Conservation (phyloP, 1,139 yeast genomes). For the Wickerhamomyces sp. region DNA sequence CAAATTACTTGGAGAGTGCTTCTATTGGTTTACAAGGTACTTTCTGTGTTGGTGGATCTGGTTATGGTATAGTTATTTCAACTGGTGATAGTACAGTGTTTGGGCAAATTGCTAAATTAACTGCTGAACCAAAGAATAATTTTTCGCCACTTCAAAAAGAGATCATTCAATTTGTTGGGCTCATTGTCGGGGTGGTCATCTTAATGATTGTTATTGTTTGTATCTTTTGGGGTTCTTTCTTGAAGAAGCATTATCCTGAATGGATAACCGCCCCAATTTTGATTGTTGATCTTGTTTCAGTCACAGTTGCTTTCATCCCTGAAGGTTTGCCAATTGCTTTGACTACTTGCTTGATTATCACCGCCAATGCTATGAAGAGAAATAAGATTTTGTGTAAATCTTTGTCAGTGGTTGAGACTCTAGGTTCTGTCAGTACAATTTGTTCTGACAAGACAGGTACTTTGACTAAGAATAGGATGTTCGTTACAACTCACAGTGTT, state of each 20-base stretch:
- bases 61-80: constrained; percentile 40
- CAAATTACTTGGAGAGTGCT: constrained; percentile 40
- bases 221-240: constrained; percentile 45
- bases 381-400: constrained; percentile 42
- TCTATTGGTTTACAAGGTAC: constrained; percentile 49
- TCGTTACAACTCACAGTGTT: constrained; percentile 29
- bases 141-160: constrained; percentile 44
- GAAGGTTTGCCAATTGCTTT: constrained; percentile 52
- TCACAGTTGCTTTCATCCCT: constrained; percentile 51
- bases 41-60: constrained; percentile 43
- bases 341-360: constrained; percentile 45
- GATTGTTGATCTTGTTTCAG: constrained; percentile 32
- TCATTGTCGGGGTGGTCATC: constrained; percentile 35
- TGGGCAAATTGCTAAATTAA: constrained; percentile 43
- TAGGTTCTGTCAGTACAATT: constrained; percentile 46
- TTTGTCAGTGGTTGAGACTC: constrained; percentile 42
- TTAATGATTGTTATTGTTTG: constrained; percentile 37
- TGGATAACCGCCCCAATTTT: constrained; percentile 39
- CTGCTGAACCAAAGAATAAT: constrained; percentile 34
- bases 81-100: constrained; percentile 46
- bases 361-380: constrained; percentile 43
- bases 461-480: constrained; percentile 46
- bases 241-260: constrained; percentile 35
- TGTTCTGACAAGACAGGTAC: constrained; percentile 56
- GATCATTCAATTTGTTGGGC: constrained; percentile 39